A percentile compares a stretch with the other conserved stretches of the same genome.
phyloP scores from a whole-genome alignment of 2,329 filamentous ascomycete genomes.

The Colletotrichum musae region DNA sequence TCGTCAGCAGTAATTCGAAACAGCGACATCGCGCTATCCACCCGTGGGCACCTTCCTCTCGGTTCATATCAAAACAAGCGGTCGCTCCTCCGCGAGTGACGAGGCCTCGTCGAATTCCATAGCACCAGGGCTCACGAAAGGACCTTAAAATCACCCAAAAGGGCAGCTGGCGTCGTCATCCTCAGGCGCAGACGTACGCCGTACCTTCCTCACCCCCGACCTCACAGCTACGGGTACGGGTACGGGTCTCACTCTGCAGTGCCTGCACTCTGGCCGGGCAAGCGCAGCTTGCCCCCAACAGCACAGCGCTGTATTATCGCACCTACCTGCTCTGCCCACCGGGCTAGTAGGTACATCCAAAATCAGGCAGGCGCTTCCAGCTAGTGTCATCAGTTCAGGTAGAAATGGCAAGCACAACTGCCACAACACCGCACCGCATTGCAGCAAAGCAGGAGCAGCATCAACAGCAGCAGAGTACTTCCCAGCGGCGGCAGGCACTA shows the following conservation, averaged over 20 bases:
- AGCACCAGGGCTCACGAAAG: constrained; percentile 3
- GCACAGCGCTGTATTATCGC: neutral
- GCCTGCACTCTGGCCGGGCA: neutral
- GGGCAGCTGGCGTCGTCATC: constrained; percentile 41
- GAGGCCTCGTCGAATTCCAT: constrained; percentile 25
- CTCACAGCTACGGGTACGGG: neutral
- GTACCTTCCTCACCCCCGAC: neutral
- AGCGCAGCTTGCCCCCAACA: neutral
- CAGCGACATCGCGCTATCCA: constrained; percentile 21
- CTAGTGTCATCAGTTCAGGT: too few relatives aligned
- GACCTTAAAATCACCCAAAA: constrained; percentile 18
- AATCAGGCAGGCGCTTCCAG: too few relatives aligned
- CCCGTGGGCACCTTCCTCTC: constrained; percentile 8
- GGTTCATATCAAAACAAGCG: constrained; percentile 31
- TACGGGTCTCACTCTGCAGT: neutral
- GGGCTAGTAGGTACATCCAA: neutral
- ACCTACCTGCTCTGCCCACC: neutral
- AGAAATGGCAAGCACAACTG: too few relatives aligned
- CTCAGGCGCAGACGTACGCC: constrained; percentile 34
- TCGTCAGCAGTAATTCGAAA: constrained; percentile 32
- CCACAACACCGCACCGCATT: too few relatives aligned
- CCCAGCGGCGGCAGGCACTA: too few relatives aligned
- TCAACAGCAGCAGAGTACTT: too few relatives aligned
- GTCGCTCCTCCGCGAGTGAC: constrained; percentile 27
- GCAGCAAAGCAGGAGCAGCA: too few relatives aligned